phyloP scores from a whole-genome alignment of 2,329 filamentous ascomycete genomes.

The Sordariomycetes sp. region DNA sequence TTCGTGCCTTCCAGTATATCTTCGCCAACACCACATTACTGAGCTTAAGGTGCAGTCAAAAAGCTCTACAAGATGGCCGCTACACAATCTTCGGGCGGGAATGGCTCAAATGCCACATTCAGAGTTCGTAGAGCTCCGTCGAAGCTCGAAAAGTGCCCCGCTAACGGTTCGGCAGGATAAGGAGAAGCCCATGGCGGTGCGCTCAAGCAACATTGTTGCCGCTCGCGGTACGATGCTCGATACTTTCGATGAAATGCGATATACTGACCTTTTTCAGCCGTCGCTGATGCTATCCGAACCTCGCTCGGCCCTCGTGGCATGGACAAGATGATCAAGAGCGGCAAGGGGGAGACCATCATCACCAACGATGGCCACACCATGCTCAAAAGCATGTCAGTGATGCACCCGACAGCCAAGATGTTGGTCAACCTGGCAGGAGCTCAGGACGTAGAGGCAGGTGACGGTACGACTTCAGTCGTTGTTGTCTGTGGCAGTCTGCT shows the following conservation, averaged over 20 bases:
- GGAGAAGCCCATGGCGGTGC: slow-evolving; percentile 97
- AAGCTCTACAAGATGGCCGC: slow-evolving; percentile 38
- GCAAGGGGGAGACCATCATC: slow-evolving; percentile 95
- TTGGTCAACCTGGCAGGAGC: slow-evolving; percentile 93
- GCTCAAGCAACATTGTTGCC: slow-evolving; percentile 92
- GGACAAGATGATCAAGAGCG: slow-evolving; percentile 99
- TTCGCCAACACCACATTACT: slow-evolving; percentile 13
- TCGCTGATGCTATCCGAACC: slow-evolving; percentile 94
- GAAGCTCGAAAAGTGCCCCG: slow-evolving; percentile 25
- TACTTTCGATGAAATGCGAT: slow-evolving; percentile 5
- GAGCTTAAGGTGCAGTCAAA: slow-evolving; percentile 15
- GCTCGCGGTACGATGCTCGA: slow-evolving; percentile 68
- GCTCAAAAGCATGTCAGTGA: slow-evolving; percentile 97
- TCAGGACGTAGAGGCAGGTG: slow-evolving; percentile 96
- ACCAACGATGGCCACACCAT: slow-evolving; percentile 99
- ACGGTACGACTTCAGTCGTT: slow-evolving; percentile 96
- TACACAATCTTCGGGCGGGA: slow-evolving; percentile 20
- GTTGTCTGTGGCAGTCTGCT: slow-evolving; percentile 94
- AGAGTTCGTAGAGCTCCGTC: slow-evolving; percentile 33
- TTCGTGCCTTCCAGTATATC: slow-evolving; percentile 4
- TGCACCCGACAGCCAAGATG: slow-evolving; percentile 99
- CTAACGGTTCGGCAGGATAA: slow-evolving; percentile 54
- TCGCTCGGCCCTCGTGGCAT: slow-evolving; percentile 94
- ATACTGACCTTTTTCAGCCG: slow-evolving; percentile 46
- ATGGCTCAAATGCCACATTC: slow-evolving; percentile 44